Evolutionary conservation across 768 basidiomycete species (phyloP), one percentile per base, ranked within the genome.

Genomic region (Suillus tomentosus): DNA sequence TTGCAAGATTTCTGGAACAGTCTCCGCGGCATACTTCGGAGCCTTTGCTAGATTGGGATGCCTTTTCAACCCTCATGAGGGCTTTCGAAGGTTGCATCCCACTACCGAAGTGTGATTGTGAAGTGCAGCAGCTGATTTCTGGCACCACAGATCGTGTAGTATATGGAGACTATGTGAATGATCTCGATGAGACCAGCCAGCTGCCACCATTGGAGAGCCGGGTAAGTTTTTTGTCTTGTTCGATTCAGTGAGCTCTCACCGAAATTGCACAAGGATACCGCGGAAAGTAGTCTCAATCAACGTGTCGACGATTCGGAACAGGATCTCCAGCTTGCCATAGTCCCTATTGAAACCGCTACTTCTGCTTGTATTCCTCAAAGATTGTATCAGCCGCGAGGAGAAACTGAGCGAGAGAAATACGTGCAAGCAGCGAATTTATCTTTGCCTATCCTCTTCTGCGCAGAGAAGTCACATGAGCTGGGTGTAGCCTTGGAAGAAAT

Each of bases 351-450:
- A 22, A 72, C 74, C 5, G 79, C 80, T 1, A 79, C 77, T 39
- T 6, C 1, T 31, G 31, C 31, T 85, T 88, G 67, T 31, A 75
- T 92, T 3, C 89, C 88, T 9, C 90, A 92, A 71, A 77, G 68
- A 39, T 83, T 88, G 76, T 92, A 91, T 72, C 84, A 81, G 67
- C 90, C 90, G 4, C 85, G 87, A 71, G 91, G 89, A 3, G 84
- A 84, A 55, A 86, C 87, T 69, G 90, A 91, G 70, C 82, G 86
- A 40, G 84, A 85, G 43, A 85, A 89, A 53, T 92, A 91, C 67
- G 87, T 91, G 22, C 87, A 91, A 66, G 86, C 85, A 67, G 84
- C 86, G 36, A 71, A 79, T 2, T 79, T 91, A 54, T 88, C 87
- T 64, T 70, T 69, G 1, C 88, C 89, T 2, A 86, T 91, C 63